These are phyloP conservation scores for Nepenthes mirabilis DNA, from an alignment of 148 eudicot genomes.

Conservation along the genomic window DNA sequence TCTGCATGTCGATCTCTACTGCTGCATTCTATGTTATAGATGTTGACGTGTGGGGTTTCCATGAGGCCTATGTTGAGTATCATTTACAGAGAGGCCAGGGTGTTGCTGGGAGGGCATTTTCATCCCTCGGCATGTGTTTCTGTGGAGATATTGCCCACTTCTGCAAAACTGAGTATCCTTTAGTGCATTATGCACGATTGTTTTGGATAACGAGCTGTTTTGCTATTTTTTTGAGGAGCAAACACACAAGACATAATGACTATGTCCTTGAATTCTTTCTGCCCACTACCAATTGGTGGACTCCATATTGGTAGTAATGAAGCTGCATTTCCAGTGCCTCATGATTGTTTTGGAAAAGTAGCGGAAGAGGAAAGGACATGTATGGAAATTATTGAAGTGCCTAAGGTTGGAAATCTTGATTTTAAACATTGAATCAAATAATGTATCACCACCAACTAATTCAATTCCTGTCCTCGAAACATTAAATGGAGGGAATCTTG, in stretches of 20 bases:
- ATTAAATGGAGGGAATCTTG: slow-evolving; percentile 14
- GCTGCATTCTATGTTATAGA: not conserved
- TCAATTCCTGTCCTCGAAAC: slow-evolving; percentile 12
- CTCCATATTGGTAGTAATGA: slow-evolving; percentile 43
- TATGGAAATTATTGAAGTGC: slow-evolving; percentile 42
- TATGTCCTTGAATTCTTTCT: slow-evolving; percentile 61
- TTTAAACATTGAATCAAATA: slow-evolving; percentile 18
- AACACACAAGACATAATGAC: slow-evolving; percentile 5
- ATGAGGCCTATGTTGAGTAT: not conserved
- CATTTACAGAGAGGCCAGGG: slow-evolving; percentile 10
- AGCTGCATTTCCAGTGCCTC: slow-evolving; percentile 51
- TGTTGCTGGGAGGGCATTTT: slow-evolving; percentile 12
- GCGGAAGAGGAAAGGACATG: slow-evolving; percentile 49
- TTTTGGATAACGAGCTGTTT: slow-evolving; percentile 8
- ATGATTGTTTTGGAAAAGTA: slow-evolving; percentile 66
- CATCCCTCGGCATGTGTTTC: slow-evolving; percentile 8
- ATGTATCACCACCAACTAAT: slow-evolving; percentile 11
- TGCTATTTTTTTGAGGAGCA: slow-evolving; percentile 13
- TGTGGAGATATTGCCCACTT: slow-evolving; percentile 12
- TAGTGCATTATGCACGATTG: slow-evolving; percentile 13
- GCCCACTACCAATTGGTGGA: slow-evolving; percentile 51
- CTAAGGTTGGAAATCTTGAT: slow-evolving; percentile 33
- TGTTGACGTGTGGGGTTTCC: not conserved
- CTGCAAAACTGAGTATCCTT: slow-evolving; percentile 14
- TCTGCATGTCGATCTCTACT: slow-evolving; percentile 4